Percentiles rank a stretch among this genome's conserved stretches.
Evolutionary conservation across 2,329 filamentous ascomycete species (phyloP).

Genomic region (Fusarium tuaranense): DNA sequence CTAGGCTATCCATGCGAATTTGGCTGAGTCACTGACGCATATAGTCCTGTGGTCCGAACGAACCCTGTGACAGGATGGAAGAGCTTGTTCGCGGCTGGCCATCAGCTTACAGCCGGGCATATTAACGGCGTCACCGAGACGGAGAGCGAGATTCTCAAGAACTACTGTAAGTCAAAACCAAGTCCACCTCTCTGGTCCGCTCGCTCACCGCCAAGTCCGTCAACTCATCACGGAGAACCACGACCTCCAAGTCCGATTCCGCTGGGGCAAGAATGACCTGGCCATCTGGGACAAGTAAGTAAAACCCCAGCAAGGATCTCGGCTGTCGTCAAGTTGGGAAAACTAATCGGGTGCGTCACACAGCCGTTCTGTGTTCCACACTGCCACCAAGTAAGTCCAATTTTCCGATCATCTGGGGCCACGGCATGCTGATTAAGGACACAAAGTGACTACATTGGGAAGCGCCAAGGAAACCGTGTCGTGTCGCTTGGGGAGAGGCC

Average conservation of each 20-base stretch:
- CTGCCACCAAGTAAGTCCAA: constrained; percentile 31
- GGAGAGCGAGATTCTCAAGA: constrained; percentile 19
- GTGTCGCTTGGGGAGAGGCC: constrained; percentile 15
- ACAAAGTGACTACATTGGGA: constrained; percentile 21
- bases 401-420: constrained; percentile 17
- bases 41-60: constrained; percentile 21
- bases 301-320: not conserved
- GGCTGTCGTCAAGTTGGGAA: not conserved
- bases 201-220: not conserved
- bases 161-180: not conserved
- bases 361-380: constrained; percentile 26
- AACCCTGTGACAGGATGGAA: constrained; percentile 31
- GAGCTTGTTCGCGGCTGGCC: constrained; percentile 20
- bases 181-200: not conserved
- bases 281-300: constrained; percentile 16
- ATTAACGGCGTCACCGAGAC: constrained; percentile 13
- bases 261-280: not conserved
- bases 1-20: not conserved
- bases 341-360: constrained; percentile 11
- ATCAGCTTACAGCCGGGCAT: constrained; percentile 9
- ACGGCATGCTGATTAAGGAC: constrained; percentile 4
- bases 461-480: constrained; percentile 19
- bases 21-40: not conserved
- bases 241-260: not conserved
- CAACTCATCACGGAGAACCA: constrained; percentile 6